Evolutionary conservation across 306 rosid genomes (phyloP), one percentile per base, ranked within the genome.

Genomic region (Abrus precatorius): DNA sequence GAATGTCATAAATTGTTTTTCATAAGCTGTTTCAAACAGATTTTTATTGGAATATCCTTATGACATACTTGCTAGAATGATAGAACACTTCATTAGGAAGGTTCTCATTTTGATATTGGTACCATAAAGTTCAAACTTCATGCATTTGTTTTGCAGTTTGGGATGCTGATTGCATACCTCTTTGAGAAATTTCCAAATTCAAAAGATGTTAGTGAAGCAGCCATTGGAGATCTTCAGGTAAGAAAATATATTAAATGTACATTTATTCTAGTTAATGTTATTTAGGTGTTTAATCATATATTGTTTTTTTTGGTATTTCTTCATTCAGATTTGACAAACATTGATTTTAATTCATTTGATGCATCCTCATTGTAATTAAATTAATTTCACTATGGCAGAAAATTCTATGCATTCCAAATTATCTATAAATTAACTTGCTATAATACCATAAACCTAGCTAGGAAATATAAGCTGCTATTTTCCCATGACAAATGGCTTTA

Each of bases 191-290:
- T 90, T 84, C 94, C 99, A 28, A 82, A 89, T 62, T 83, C 76
- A 62, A 96, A 93, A 77, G 86, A 93, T 71, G 92, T 87, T 75
- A 88, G 82, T 72, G 96, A 83, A 83, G 78, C 91, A 13, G 97
- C 91, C 65, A 84, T 95, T 69, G 98, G 96, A 85, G 99, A 95
- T 82, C 91, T 95, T 41, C 97, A 93, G 97, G 99, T 93, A 68
- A 66, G 73, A 83, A 79, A 74, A 83, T 65, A 41, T 69, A 65
- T 59, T 48, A 36, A 68, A 54, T 71, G 48, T 38, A 72, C 20
- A 59, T 43, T 61, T n/a, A 65, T 48, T 81, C 9, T 56, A 54
- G 11, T 36, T 66, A 65, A 55, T 61, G 61, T 64, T 49, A 47
- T 61, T 52, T 78, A 33, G 12, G 54, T 20, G n/a, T 80, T 53